Base-by-base conservation (phyloP, 768 basidiomycete genomes). In the Termitomyces sp. region DNA sequence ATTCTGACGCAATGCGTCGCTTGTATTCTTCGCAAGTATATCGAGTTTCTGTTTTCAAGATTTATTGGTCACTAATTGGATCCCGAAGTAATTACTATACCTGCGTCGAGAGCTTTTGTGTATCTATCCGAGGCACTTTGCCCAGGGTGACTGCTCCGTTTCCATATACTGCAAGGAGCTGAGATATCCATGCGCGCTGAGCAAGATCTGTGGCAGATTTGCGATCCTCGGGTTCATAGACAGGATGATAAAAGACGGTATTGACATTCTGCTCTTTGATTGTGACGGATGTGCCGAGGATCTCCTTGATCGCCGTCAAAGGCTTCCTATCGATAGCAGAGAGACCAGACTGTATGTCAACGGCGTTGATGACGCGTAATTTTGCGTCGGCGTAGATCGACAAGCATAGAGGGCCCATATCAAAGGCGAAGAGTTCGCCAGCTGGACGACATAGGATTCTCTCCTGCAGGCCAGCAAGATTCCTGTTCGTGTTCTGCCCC, bases 271-370 rank as follows among this genome's bases (percentile, higher is more conserved):
- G 65, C 3, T 68, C 63, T n/a, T 67, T 70, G 48, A 82, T 64
- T 22, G 69, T 69, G 12, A 73, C 66, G 5, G 64, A 67, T 32
- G 74, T 68, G 1, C 78, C 81, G 3, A 81, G 64, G 27, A 78
- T 71, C 0, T 65, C 73, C 60, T 73, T 65, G 61, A 86, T 77
- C 0, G 77, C 72, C 2, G 67, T 68, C 7, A 78, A 53, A 5
- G 82, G 79, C 37, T 72, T 71, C 32, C 81, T 76, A 48, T 71
- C 67, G 6, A 67, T 59, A 9, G 71, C 71, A 7, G 74, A 70
- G 62, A 79, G 79, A 3, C 74, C 78, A 4, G 80, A 81, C 61
- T 87, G 84, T 22, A 88, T 76, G 63, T 87, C 84, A 39, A 87
- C 67, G n/a, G 75, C 84, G 32, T 79, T 75, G 7, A 68, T 65